Percentiles rank a stretch among this genome's conserved stretches.
Conservation (phyloP, 2,329 filamentous ascomycete species). For the Penicillium decumbens region DNA sequence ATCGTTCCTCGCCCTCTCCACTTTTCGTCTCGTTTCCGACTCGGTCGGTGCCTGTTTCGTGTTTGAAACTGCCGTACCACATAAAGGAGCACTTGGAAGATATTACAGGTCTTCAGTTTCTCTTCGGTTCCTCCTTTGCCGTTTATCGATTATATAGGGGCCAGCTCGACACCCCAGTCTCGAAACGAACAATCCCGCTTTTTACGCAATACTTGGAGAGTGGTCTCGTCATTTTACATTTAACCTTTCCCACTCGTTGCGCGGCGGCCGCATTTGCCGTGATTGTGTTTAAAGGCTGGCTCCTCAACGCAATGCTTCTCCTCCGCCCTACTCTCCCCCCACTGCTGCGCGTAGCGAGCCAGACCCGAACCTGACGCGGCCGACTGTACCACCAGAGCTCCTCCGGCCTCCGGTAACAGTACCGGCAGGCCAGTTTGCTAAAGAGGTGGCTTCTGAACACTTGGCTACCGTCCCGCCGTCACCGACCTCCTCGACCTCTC, state of each 20-base stretch:
- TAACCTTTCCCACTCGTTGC: conserved; percentile 12
- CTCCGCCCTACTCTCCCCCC: conserved; percentile 32
- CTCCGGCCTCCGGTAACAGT: conserved; percentile 8
- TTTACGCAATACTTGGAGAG: neutral
- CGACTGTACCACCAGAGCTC: conserved; percentile 12
- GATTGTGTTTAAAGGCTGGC: conserved; percentile 35
- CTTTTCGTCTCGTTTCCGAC: neutral
- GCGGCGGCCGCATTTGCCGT: conserved; percentile 38
- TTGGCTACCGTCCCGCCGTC: conserved; percentile 28
- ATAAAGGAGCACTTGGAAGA: neutral
- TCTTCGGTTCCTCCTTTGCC: neutral
- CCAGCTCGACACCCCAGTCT: conserved; percentile 2
- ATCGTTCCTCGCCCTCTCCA: conserved; percentile 2
- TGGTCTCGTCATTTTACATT: neutral
- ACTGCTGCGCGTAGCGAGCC: conserved; percentile 23
- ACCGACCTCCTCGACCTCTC: conserved; percentile 27
- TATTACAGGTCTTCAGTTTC: neutral
- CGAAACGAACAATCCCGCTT: neutral
- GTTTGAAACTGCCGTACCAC: neutral
- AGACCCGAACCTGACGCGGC: conserved; percentile 20
- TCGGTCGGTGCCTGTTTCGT: neutral
- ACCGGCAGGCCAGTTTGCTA: conserved; percentile 20
- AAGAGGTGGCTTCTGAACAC: conserved; percentile 31
- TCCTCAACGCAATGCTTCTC: conserved; percentile 38
- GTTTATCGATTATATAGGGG: conserved; percentile 7